Conservation (phyloP, 306 rosid species). For the Quillaja saponaria region DNA sequence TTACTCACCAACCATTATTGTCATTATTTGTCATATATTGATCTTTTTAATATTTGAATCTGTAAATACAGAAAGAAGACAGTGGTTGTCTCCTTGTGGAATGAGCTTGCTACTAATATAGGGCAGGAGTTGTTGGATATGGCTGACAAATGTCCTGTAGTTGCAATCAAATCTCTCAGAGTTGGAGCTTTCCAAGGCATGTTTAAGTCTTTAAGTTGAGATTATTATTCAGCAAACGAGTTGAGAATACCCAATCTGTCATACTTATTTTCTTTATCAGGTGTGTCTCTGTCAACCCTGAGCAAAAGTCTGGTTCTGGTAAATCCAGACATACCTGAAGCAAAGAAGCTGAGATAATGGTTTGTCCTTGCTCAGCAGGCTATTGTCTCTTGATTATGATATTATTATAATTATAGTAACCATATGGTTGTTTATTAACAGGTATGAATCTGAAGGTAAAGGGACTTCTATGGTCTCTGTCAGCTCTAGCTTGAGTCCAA, state of each 20-base stretch:
- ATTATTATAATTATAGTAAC: background rate
- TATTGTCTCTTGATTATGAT: background rate
- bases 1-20: background rate
- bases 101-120: constrained; percentile 73
- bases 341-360: constrained; percentile 75
- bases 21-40: background rate
- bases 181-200: constrained; percentile 97
- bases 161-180: constrained; percentile 77
- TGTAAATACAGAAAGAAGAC: constrained; percentile 68
- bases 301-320: constrained; percentile 56
- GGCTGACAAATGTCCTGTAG: constrained; percentile 64
- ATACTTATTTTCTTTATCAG: constrained; percentile 40
- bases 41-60: background rate
- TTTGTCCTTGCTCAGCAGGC: constrained; percentile 24
- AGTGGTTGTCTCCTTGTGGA: constrained; percentile 89
- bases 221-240: background rate
- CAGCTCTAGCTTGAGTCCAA: constrained; percentile 54
- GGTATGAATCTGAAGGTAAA: constrained; percentile 94
- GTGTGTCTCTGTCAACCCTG: constrained; percentile 80
- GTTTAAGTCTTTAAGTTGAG: background rate
- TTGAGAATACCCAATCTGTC: background rate
- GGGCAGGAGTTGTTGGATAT: constrained; percentile 80
- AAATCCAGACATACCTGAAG: constrained; percentile 78
- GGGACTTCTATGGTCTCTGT: constrained; percentile 65
- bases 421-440: constrained; percentile 16